Conservation (phyloP, 1,284 basidiomycete genomes). For the Filobasidium uniguttulatum region DNA sequence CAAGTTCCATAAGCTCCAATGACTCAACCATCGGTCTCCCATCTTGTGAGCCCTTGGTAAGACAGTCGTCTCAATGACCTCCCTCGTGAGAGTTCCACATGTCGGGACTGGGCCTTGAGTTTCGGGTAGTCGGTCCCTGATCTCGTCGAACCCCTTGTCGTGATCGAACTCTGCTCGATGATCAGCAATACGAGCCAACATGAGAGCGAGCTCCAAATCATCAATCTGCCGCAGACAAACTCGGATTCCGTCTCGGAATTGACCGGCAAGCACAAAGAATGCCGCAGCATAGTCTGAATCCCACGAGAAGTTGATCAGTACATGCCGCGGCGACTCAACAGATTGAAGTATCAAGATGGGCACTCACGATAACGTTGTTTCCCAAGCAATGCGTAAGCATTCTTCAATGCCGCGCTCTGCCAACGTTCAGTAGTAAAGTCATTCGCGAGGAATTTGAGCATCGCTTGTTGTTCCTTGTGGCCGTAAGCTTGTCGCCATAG, state of each 20-base stretch:
- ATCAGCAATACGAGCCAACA: constrained; percentile 70
- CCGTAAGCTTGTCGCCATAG: constrained; percentile 91
- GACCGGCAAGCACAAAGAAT: constrained; percentile 86
- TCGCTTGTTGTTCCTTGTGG: constrained; percentile 76
- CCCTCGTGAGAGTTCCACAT: constrained; percentile 43
- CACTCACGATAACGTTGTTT: constrained; percentile 77
- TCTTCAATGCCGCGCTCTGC: constrained; percentile 89
- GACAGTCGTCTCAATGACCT: constrained; percentile 55
- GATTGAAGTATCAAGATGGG: neutral
- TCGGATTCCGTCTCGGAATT: constrained; percentile 78
- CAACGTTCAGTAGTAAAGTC: constrained; percentile 76
- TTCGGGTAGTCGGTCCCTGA: neutral
- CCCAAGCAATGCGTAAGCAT: constrained; percentile 82
- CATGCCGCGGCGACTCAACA: neutral
- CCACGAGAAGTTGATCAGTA: constrained; percentile 9
- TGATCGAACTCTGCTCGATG: constrained; percentile 47
- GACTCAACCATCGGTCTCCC: constrained; percentile 89
- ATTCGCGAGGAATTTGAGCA: constrained; percentile 86
- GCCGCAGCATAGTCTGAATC: constrained; percentile 79
- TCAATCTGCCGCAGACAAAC: constrained; percentile 76
- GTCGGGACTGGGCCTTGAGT: neutral
- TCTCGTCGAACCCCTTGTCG: neutral
- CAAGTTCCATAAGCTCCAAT: constrained; percentile 90
- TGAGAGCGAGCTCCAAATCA: constrained; percentile 81
- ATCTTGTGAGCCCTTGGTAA: constrained; percentile 69